phyloP scores from a whole-genome alignment of 805 yeast genomes.

The Danielia reshetovae region DNA sequence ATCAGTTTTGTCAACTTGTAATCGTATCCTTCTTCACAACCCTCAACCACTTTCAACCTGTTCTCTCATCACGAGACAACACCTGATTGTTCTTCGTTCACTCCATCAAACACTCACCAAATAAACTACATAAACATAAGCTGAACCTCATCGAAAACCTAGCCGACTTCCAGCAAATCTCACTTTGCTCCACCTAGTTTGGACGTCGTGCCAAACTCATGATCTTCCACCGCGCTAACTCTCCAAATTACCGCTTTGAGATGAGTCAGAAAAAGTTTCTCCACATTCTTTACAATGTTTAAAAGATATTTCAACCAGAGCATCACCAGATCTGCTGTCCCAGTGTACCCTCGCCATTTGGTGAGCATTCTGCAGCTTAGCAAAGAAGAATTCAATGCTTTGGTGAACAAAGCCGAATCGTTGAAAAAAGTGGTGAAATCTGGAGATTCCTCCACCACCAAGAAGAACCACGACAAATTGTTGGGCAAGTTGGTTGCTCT shows the following conservation, averaged over 20 bases:
- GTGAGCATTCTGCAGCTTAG: constrained; percentile 77
- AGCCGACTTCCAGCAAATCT: too few species aligned
- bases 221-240: constrained; percentile 19
- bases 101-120: too few species aligned
- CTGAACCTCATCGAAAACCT: too few species aligned
- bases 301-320: constrained; percentile 10
- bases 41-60: too few species aligned
- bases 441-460: constrained; percentile 37
- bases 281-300: constrained; percentile 10
- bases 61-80: too few species aligned
- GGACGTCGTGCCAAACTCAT: constrained; percentile 10
- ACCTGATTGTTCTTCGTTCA: too few species aligned
- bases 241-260: constrained; percentile 12
- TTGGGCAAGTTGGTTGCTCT: constrained; percentile 80
- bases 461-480: constrained; percentile 47
- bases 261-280: constrained; percentile 17
- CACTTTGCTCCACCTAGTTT: too few species aligned
- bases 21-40: too few species aligned
- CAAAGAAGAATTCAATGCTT: constrained; percentile 61
- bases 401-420: constrained; percentile 69
- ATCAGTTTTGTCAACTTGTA: too few species aligned
- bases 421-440: constrained; percentile 62
- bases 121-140: too few species aligned
- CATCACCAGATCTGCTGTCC: constrained; percentile 2
- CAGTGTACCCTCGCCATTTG: constrained; percentile 56